Percentiles rank a stretch among this genome's conserved stretches.
Conservation (phyloP, 345 rosid genomes). For the Raphanus raphanistrum region DNA sequence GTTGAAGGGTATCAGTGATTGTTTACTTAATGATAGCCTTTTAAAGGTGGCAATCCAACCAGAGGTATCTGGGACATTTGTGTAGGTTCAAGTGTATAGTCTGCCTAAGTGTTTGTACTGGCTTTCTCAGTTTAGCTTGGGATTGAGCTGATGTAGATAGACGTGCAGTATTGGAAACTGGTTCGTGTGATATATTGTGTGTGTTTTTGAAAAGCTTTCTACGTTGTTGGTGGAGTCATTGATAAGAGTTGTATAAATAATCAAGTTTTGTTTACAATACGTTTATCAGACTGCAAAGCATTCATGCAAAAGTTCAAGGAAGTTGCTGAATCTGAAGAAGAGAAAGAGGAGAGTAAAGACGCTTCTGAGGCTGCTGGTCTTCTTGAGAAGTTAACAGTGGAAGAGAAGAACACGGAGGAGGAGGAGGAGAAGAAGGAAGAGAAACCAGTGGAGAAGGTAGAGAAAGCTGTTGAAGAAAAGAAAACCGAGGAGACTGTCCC, state of each 20-base stretch:
- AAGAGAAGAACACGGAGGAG: conserved; percentile 42
- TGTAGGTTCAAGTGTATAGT: background rate
- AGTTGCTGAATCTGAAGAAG: conserved; percentile 63
- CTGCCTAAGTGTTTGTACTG: background rate
- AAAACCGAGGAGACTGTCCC: conserved; percentile 49
- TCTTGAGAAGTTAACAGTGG: conserved; percentile 68
- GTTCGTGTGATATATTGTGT: conserved; percentile 7
- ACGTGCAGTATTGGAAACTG: background rate
- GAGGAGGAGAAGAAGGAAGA: conserved; percentile 26
- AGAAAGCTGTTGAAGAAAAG: conserved; percentile 47
- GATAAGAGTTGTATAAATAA: background rate
- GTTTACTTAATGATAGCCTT: background rate
- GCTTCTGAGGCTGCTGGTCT: conserved; percentile 71
- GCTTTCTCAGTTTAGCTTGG: background rate
- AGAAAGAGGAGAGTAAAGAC: conserved; percentile 62
- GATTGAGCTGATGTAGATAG: background rate
- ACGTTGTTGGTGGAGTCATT: background rate
- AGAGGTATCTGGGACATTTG: background rate
- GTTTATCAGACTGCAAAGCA: conserved; percentile 68
- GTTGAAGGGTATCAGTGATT: background rate
- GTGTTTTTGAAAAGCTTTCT: background rate
- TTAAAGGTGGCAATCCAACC: background rate
- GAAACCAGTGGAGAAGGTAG: conserved; percentile 40
- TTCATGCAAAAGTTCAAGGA: conserved; percentile 81
- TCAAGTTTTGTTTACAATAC: background rate